Conservation (phyloP, 345 rosid species). For the Syzygium aqueum region DNA sequence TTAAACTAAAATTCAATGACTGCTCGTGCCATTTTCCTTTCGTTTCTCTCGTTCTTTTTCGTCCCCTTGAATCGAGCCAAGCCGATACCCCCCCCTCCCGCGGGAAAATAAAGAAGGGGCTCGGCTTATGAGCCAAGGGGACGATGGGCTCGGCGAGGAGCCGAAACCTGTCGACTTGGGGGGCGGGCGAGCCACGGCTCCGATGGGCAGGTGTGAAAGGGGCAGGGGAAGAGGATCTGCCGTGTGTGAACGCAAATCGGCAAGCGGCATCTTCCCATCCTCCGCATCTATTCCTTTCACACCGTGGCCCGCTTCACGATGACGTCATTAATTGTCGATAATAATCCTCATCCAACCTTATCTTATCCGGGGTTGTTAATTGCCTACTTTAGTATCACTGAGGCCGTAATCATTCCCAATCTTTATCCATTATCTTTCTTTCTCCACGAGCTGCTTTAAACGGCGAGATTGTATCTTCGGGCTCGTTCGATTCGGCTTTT, state of each 20-base stretch:
- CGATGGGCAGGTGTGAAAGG: constrained; percentile 19
- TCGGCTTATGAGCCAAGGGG: neutral
- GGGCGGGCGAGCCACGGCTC: neutral
- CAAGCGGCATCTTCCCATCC: constrained; percentile 8
- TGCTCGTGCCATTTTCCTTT: too few relatives aligned
- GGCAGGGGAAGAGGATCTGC: neutral
- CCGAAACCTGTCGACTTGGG: neutral
- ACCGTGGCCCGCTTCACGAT: neutral
- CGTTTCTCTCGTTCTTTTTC: too few relatives aligned
- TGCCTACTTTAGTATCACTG: neutral
- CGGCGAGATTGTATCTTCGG: neutral
- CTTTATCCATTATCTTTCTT: neutral
- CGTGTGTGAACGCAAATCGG: constrained; percentile 24
- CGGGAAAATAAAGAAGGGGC: neutral
- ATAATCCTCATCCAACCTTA: neutral
- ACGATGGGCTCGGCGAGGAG: neutral
- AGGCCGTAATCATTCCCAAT: neutral
- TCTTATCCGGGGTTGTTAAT: neutral
- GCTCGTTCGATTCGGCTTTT: neutral
- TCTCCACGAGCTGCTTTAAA: neutral
- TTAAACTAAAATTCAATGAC: too few relatives aligned
- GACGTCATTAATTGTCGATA: neutral
- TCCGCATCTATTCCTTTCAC: neutral
- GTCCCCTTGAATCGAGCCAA: too few relatives aligned
- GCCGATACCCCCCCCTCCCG: too few relatives aligned